These are phyloP conservation scores for Thelephora aurantiotincta DNA, from an alignment of 768 basidiomycete species.

Conservation along the genomic window DNA sequence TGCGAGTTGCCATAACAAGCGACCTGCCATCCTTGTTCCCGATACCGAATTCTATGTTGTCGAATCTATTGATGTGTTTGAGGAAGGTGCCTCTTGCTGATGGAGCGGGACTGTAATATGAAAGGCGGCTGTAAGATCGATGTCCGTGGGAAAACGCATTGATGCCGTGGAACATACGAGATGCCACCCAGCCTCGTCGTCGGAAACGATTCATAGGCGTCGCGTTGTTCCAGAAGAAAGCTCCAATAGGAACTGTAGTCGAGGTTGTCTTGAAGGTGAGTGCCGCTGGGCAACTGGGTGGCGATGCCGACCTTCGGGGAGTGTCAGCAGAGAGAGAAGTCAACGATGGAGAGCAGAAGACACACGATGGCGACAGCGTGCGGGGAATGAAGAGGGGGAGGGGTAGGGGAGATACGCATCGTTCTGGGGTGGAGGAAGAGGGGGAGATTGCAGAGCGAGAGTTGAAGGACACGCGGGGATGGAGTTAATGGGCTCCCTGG, in stretches of 20 bases:
- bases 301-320: background rate
- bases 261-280: background rate
- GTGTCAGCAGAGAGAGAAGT: background rate
- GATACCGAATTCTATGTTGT: conserved; percentile 26
- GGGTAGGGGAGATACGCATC: too few species aligned
- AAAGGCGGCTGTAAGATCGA: background rate
- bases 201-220: background rate
- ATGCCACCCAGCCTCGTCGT: background rate
- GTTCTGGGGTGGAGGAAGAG: too few species aligned
- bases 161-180: background rate
- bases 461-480: too few species aligned
- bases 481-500: too few species aligned
- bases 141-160: background rate
- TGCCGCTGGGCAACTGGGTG: background rate
- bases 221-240: background rate
- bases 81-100: conserved; percentile 19
- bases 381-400: too few species aligned
- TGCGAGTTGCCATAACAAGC: conserved; percentile 21
- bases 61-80: conserved; percentile 22
- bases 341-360: background rate
- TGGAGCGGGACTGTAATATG: background rate
- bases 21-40: conserved; percentile 20
- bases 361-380: background rate
- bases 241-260: background rate
- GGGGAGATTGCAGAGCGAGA: too few species aligned